Percentiles rank a stretch among this genome's conserved stretches.
phyloP scores from a whole-genome alignment of 2,329 filamentous ascomycete genomes.

The Talaromyces verruculosus region DNA sequence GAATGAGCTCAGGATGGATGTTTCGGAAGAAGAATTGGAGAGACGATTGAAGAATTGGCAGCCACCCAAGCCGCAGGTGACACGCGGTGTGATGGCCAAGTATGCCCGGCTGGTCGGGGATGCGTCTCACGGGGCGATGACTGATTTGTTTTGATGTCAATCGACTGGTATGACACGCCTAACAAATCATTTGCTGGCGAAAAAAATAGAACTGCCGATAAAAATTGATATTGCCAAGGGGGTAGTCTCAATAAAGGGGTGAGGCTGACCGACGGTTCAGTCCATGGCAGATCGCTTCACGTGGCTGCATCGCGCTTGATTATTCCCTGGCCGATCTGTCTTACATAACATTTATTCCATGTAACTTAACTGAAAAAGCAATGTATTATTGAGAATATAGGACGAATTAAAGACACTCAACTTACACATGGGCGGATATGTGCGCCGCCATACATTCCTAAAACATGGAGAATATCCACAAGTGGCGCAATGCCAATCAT shows the following conservation, averaged over 20 bases:
- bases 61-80: constrained; percentile 69
- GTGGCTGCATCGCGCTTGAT: constrained; percentile 8
- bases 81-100: constrained; percentile 82
- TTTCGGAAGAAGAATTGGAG: constrained; percentile 69
- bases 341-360: neutral
- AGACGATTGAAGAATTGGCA: constrained; percentile 66
- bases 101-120: constrained; percentile 86
- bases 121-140: constrained; percentile 87
- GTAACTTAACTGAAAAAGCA: neutral
- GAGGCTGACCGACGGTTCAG: neutral
- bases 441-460: neutral
- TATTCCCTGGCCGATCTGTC: constrained; percentile 6
- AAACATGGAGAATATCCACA: neutral
- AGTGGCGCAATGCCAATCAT: neutral
- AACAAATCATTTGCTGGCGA: too few relatives aligned
- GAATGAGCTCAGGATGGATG: constrained; percentile 70
- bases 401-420: neutral
- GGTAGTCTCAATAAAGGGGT: neutral
- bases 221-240: neutral
- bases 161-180: neutral
- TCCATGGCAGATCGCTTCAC: constrained; percentile 2
- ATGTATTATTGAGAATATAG: neutral
- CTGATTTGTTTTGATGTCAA: constrained; percentile 56
- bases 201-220: neutral
- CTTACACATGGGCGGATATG: constrained; percentile 5